Base-by-base conservation (phyloP, 2,329 filamentous ascomycete genomes). In the Penicillium occitanis region DNA sequence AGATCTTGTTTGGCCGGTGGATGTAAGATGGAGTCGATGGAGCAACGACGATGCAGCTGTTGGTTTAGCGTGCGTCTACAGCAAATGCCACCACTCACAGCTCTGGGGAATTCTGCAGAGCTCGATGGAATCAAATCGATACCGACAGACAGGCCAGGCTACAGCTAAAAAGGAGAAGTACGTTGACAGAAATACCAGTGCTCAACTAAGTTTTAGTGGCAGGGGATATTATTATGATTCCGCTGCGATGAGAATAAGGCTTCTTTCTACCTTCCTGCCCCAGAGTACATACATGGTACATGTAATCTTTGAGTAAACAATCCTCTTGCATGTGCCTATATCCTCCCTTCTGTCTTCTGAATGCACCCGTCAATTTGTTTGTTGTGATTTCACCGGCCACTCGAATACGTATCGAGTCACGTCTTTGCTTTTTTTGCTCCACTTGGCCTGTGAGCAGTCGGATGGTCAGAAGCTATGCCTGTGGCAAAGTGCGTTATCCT, bases 41-140 rank as follows among this genome's bases (percentile, higher is more conserved):
- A 53, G 25, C 28, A 53, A 14, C 17, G 48, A 50, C 22, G 48
- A 51, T 53, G 50, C 50, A 53, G 50, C 50, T 33, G 50, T 30
- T 53, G 50, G 7, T 22, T 30, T 53, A 53, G 50, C 50, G 28
- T 53, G 28, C 50, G 50, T 37, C 25, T 22, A 19, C 53, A 30
- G 48, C 48, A 25, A 44, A 68, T 74, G 69, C 69, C 70, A 69
- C 72, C 71, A 72, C 70, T 73, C 74, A 35, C 73, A 71, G 73
- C 68, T 66, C 70, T 68, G 71, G 42, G 57, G 60, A 64, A 58
- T 58, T 22, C 48, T 58, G 51, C 51, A 65, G 59, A 63, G 55
- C 53, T 55, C 60, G 58, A 69, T 73, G 68, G 70, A 72, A 74
- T 72, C 71, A 70, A 66, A 67, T 70, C 67, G 69, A 70, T 70